Evolutionary conservation across 2,329 filamentous ascomycete species (phyloP).

Genomic region (Neopestalotiopsis sp.): DNA sequence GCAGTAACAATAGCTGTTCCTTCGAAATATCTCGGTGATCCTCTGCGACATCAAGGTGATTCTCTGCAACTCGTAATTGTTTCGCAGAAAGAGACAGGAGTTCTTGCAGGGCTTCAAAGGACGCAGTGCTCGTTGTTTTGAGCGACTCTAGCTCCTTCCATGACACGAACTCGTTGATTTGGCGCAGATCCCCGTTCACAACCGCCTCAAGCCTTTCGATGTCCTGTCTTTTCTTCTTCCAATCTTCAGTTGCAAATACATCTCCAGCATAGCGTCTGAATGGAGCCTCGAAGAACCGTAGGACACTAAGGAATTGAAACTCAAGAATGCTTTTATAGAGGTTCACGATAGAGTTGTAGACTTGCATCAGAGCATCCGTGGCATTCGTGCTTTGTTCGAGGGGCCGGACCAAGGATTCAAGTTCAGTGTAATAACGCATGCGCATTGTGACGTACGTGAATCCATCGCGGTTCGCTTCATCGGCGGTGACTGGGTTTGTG

Average conservation of each 20-base stretch:
- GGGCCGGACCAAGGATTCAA: conserved; percentile 29
- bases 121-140: background rate
- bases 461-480: conserved; percentile 36
- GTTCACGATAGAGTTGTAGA: conserved; percentile 25
- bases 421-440: conserved; percentile 37
- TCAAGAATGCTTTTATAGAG: conserved; percentile 40
- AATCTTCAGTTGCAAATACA: background rate
- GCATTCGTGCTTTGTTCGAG: conserved; percentile 23
- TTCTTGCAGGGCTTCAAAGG: background rate
- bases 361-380: conserved; percentile 18
- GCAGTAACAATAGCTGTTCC: background rate
- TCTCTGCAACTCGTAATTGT: background rate
- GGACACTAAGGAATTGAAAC: conserved; percentile 39
- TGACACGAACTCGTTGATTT: conserved; percentile 1
- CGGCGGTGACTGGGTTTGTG: conserved; percentile 32
- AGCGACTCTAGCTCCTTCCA: background rate
- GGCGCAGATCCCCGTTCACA: background rate
- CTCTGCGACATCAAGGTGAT: background rate
- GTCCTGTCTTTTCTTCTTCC: background rate
- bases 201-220: conserved; percentile 3
- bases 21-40: background rate
- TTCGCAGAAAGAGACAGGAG: background rate
- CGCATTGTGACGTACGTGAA: conserved; percentile 39
- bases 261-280: conserved; percentile 7
- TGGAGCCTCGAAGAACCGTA: conserved; percentile 34